These are phyloP conservation scores for Melaleuca alternifolia DNA, from an alignment of 345 rosid genomes.

Conservation along the genomic window DNA sequence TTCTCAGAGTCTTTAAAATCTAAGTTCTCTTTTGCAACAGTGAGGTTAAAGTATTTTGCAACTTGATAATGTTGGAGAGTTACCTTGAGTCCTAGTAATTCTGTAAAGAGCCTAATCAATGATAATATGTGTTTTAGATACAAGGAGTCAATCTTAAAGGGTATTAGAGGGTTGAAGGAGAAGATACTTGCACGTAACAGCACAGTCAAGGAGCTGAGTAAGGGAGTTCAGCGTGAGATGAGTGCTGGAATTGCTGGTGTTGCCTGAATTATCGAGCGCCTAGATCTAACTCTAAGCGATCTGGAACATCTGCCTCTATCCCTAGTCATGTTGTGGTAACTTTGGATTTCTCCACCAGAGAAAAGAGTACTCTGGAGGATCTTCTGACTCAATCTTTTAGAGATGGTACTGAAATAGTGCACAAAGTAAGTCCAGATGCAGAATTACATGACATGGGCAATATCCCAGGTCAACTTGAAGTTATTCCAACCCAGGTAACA, in stretches of 20 bases:
- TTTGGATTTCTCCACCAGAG: too few species aligned
- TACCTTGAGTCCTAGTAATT: not conserved
- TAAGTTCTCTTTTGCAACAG: too few species aligned
- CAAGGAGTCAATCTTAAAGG: constrained; percentile 73
- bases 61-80: too few species aligned
- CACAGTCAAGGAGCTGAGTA: constrained; percentile 80
- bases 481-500: constrained; percentile 20
- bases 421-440: constrained; percentile 5
- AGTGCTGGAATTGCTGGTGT: too few species aligned
- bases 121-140: constrained; percentile 30
- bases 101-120: not conserved
- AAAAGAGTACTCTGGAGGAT: too few species aligned
- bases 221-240: constrained; percentile 79
- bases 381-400: too few species aligned
- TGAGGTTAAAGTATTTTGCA: too few species aligned
- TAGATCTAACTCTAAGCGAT: too few species aligned
- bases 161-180: constrained; percentile 86
- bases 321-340: too few species aligned
- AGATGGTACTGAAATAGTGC: constrained; percentile 9
- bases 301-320: too few species aligned
- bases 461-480: constrained; percentile 19
- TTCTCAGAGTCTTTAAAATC: too few species aligned
- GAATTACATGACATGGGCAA: constrained; percentile 5
- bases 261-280: too few species aligned
- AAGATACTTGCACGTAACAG: constrained; percentile 64